Evolutionary conservation across 2,329 filamentous ascomycete genomes (phyloP), one percentile per base, ranked within the genome.

Genomic region (Arthroderma sp.): DNA sequence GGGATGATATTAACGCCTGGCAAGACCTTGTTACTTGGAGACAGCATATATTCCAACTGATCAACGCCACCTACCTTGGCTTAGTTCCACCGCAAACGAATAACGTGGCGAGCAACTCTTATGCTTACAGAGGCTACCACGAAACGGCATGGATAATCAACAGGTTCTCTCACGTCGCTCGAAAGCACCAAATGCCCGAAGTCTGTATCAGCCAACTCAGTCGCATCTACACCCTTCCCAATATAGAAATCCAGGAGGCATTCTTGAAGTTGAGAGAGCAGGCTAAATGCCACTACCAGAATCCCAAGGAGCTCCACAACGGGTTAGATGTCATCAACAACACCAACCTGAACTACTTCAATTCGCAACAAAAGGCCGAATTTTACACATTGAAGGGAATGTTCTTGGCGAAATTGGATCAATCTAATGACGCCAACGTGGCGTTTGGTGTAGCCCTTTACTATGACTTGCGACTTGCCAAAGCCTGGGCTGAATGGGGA

Each of bases 81-180:
- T 74, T 98, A 38, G 70, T 96, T 34, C 88, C 87, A 1, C 80
- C 77, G 11, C 81, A 85, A 56, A 80, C 82, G 27, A 81, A 83
- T 60, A 91, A 86, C 54, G 78, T 87, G 1, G 85, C 84, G 45
- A 87, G 86, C 46, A 89, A 89, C 40, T 95, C 88, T 0, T 96
- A 91, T 62, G 91, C 91, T 0, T 99, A 98, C 61, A 80, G 91
- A 38, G 91, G 91, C 28, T 98, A 94, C 60, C 91, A 99, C 57
- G 91, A 99, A 67, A 98, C 91, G 8, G 91, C 91, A 2, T 99
- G 91, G 91, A 99, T 98, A 54, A 98, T 99, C 65, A 99, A 99
- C 63, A 78, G 91, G 11, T 99, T 98, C 58, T 93, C 91, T 1
- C 91, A 98, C 60, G 91, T 98, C 36, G 91, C 91, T 40, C 81